Evolutionary conservation across 441 rosid species (phyloP).

Genomic region (Brassica balearica): DNA sequence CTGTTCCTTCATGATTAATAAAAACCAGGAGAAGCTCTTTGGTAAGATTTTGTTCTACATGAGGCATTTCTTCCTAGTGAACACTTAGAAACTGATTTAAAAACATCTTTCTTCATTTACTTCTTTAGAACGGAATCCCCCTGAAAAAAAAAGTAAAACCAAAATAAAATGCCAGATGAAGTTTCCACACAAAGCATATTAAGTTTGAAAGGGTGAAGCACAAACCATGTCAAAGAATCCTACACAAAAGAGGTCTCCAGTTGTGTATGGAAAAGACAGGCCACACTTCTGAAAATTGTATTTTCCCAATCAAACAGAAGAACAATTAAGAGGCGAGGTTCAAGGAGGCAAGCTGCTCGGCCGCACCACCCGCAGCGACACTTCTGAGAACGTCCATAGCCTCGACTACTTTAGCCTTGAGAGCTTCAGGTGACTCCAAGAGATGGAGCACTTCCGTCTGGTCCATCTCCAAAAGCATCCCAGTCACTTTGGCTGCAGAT

Average conservation of each 20-base stretch:
- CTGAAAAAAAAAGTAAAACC: background rate
- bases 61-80: too few species aligned
- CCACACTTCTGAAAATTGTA: conserved; percentile 29
- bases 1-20: too few species aligned
- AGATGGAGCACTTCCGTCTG: conserved; percentile 87
- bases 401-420: conserved; percentile 54
- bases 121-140: too few species aligned
- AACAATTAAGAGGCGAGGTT: conserved; percentile 59
- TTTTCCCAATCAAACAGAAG: conserved; percentile 12
- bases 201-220: background rate
- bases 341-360: conserved; percentile 74
- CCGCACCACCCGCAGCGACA: conserved; percentile 63
- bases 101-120: too few species aligned
- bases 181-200: conserved; percentile 4
- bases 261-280: conserved; percentile 23
- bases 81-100: too few species aligned
- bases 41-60: too few species aligned
- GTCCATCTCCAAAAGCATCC: conserved; percentile 96
- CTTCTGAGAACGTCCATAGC: conserved; percentile 90
- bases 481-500: conserved; percentile 89
- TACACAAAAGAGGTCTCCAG: background rate
- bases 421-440: conserved; percentile 88
- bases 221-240: conserved; percentile 32
- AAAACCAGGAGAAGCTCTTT: too few species aligned
- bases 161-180: background rate